Conservation (phyloP, 2,329 filamentous ascomycete species). For the Myriosclerotinia duriaeana region DNA sequence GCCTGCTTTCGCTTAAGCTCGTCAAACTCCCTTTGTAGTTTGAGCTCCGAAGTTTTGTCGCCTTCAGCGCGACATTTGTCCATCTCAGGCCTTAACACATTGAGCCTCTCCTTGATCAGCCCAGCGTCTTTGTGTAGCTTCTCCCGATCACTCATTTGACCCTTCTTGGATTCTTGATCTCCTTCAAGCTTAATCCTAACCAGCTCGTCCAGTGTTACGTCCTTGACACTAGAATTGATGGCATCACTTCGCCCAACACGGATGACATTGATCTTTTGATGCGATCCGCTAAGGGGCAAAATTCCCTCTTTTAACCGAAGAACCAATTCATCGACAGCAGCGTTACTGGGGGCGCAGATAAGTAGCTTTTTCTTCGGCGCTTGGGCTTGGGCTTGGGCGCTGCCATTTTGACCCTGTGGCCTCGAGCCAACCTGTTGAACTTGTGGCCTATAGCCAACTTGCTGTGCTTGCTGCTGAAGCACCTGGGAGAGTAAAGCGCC, state of each 20-base stretch:
- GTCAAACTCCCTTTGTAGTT: constrained; percentile 74
- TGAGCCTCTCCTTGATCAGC: constrained; percentile 74
- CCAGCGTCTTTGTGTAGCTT: constrained; percentile 62
- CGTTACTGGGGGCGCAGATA: constrained; percentile 97
- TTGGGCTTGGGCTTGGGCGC: constrained; percentile 40
- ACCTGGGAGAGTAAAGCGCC: constrained; percentile 71
- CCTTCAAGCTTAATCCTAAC: constrained; percentile 71
- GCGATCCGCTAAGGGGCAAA: constrained; percentile 70
- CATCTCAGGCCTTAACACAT: constrained; percentile 67
- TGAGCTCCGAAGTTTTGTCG: constrained; percentile 50
- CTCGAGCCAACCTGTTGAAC: constrained; percentile 32
- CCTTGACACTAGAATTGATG: constrained; percentile 83
- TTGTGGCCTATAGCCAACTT: constrained; percentile 37
- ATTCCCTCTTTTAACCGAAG: constrained; percentile 87
- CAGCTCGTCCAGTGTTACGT: constrained; percentile 90
- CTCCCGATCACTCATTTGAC: constrained; percentile 50
- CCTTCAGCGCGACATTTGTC: constrained; percentile 62
- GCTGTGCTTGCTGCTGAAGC: constrained; percentile 40
- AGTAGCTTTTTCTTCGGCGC: constrained; percentile 74
- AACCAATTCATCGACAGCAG: constrained; percentile 93
- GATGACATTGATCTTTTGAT: constrained; percentile 79
- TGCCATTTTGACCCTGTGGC: constrained; percentile 40
- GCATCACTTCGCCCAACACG: constrained; percentile 88
- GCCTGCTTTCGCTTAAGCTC: constrained; percentile 74
- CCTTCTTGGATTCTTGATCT: constrained; percentile 59